Evolutionary conservation across 2,329 filamentous ascomycete genomes (phyloP).

Genomic region (Aspergillus aculeatinus): DNA sequence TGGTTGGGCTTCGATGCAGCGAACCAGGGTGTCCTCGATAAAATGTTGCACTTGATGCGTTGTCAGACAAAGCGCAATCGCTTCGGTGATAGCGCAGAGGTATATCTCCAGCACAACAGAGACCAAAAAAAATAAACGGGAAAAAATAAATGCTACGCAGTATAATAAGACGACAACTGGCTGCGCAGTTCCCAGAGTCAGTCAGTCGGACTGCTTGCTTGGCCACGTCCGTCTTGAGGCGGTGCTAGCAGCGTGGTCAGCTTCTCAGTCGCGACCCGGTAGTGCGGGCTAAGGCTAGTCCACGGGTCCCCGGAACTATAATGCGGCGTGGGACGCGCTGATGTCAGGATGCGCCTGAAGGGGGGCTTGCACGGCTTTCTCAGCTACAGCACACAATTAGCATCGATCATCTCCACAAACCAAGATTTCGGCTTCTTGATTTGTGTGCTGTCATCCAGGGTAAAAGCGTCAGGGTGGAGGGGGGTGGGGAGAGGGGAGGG

Average conservation of each 20-base stretch:
- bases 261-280: constrained; percentile 13
- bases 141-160: constrained; percentile 21
- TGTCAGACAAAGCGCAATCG: constrained; percentile 37
- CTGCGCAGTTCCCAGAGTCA: constrained; percentile 15
- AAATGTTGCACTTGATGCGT: constrained; percentile 42
- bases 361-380: constrained; percentile 23
- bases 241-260: constrained; percentile 28
- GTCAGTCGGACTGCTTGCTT: constrained; percentile 24
- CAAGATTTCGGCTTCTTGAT: constrained; percentile 16
- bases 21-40: constrained; percentile 36
- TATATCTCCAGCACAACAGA: constrained; percentile 29
- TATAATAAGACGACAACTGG: constrained; percentile 22
- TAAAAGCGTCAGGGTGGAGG: constrained; percentile 13
- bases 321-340: constrained; percentile 21
- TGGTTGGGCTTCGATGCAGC: constrained; percentile 50
- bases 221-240: constrained; percentile 29
- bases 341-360: constrained; percentile 29
- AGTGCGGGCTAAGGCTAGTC: constrained; percentile 16
- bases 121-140: not conserved
- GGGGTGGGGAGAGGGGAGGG: constrained; percentile 16
- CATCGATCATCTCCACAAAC: constrained; percentile 20
- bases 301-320: constrained; percentile 15
- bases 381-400: constrained; percentile 27
- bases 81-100: constrained; percentile 29
- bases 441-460: constrained; percentile 27